Evolutionary conservation across 176 grass and related monocot genomes (phyloP), one percentile per base, ranked within the genome.

Genomic region (Rhipidocladum racemiflorum): DNA sequence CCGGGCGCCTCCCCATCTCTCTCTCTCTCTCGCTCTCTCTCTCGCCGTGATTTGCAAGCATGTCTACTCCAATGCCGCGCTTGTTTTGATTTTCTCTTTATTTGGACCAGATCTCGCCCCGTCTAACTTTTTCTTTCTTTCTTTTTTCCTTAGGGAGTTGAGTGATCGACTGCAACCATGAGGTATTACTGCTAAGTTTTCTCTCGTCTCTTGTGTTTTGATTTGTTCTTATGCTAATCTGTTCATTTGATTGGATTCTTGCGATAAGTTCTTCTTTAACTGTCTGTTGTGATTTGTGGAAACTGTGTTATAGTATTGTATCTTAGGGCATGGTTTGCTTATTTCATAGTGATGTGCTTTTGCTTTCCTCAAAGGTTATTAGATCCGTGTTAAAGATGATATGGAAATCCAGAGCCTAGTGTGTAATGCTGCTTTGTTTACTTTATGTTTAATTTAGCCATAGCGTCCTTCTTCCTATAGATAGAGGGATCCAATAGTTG

Each of bases 161-260:
- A 28, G n/a, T 20, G 16, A 82, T 24, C 62, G 62, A 6, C n/a
- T 48, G 71, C 75, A 79, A 36, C 40, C 81, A 88, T 88, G 86
- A 88, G 86, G 86, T 84, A 74, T 28, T 64, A 20, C 64, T 49
- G 23, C 25, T 39, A 14, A 4, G 9, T 4, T 57, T 28, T 29
- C 36, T 20, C 21, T n/a, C 7, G 0, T 48, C 27, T 5, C 9
- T 9, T 45, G 8, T 5, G 9, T 0, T 59, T 4, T 55, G 0
- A 21, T 59, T n/a, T 14, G 8, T 40, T 44, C 3, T 35, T 12
- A 3, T 8, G 40, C 44, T 56, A 0, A n/a, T 60, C 9, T 15
- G 9, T 53, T 44, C 3, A 21, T 12, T 1, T 13, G 32, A 7
- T 28, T 2, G 14, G 53, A 44, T 55, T 6, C 6, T 12, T 32